These are phyloP conservation scores for Dichomitus squalens DNA, from an alignment of 1,284 basidiomycete species.

Conservation along the genomic window DNA sequence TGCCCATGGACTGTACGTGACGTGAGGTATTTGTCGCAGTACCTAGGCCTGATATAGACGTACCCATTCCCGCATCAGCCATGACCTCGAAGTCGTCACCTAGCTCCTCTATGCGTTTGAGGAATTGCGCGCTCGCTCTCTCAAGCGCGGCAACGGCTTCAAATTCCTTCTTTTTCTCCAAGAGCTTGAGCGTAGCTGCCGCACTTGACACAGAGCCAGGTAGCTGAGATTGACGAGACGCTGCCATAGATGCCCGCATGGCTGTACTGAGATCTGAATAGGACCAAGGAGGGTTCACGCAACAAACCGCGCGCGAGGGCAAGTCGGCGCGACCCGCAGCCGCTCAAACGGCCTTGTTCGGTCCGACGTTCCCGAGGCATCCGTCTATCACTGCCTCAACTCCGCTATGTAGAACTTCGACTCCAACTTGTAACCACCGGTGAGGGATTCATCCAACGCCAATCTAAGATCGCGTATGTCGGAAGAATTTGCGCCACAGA, in stretches of 20 bases:
- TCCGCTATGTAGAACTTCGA: neutral
- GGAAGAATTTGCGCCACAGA: neutral
- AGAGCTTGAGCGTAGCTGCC: constrained; percentile 53
- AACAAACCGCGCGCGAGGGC: neutral
- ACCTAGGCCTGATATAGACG: constrained; percentile 8
- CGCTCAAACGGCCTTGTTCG: neutral
- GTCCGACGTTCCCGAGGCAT: no score
- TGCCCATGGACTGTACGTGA: constrained; percentile 62
- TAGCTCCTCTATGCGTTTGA: constrained; percentile 66
- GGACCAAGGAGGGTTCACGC: no score
- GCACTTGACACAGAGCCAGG: constrained; percentile 46
- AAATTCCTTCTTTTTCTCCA: constrained; percentile 79
- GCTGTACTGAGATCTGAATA: no score
- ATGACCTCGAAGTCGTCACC: constrained; percentile 74
- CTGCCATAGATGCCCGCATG: constrained; percentile 62
- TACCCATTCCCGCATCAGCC: constrained; percentile 74
- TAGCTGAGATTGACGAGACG: constrained; percentile 51
- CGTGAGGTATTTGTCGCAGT: neutral
- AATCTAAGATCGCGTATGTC: neutral
- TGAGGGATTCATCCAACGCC: neutral
- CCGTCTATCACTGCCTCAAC: no score
- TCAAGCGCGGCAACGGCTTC: constrained; percentile 77
- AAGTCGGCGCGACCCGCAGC: neutral
- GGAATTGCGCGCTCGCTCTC: constrained; percentile 59
- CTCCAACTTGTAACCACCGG: no score